Evolutionary conservation across 768 basidiomycete genomes (phyloP).

Genomic region (Phlebiopsis flavidoalba): DNA sequence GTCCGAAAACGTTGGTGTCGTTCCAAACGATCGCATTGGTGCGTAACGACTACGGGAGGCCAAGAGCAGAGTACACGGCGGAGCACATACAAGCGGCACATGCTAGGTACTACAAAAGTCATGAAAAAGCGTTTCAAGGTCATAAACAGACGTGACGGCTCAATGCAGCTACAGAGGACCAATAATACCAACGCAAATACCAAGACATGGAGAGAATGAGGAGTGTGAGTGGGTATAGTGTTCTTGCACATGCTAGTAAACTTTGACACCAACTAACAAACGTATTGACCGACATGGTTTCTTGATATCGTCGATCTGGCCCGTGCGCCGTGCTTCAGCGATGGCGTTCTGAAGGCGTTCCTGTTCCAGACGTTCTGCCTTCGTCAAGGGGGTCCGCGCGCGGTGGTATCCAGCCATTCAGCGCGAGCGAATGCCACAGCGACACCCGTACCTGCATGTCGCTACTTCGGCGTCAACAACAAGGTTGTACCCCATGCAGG

Average conservation of each 20-base stretch:
- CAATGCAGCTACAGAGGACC: not conserved
- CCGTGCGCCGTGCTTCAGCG: slow-evolving; percentile 16
- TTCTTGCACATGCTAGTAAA: not conserved
- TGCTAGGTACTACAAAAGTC: not conserved
- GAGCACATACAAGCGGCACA: not conserved
- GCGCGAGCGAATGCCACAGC: slow-evolving; percentile 21
- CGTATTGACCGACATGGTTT: slow-evolving; percentile 18
- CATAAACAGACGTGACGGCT: not conserved
- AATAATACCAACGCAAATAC: not conserved
- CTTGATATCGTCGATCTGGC: slow-evolving; percentile 19
- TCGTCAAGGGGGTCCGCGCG: slow-evolving; percentile 19
- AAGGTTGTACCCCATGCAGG: not conserved
- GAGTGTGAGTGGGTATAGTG: slow-evolving; percentile 2
- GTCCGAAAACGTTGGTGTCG: too few relatives aligned
- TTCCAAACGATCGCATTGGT: not conserved
- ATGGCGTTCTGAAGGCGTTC: slow-evolving; percentile 23
- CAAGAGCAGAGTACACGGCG: not conserved
- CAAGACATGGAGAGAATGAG: not conserved
- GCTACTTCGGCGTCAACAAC: slow-evolving; percentile 5
- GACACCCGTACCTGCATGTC: slow-evolving; percentile 24
- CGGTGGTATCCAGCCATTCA: slow-evolving; percentile 22
- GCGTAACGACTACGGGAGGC: not conserved
- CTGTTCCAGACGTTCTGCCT: slow-evolving; percentile 21
- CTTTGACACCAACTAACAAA: slow-evolving; percentile 20
- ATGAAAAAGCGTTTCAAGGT: not conserved